These are phyloP conservation scores for Marsdenia floribunda DNA, from an alignment of 257 asterid species.

Conservation along the genomic window DNA sequence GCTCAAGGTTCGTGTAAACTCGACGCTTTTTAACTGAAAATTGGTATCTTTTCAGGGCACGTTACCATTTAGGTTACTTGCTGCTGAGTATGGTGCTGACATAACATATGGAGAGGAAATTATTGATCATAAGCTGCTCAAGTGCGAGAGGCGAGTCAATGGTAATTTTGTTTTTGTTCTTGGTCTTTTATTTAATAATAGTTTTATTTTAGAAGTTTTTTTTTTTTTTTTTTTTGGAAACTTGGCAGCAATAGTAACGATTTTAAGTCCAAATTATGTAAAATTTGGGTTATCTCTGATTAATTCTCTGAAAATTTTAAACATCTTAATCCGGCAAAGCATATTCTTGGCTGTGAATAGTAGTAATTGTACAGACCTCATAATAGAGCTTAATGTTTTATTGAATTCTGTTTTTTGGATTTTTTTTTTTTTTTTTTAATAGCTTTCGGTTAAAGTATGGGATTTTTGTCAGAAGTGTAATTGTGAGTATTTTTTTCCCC, in stretches of 20 bases:
- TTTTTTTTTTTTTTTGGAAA: too few relatives aligned
- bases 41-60: constrained; percentile 54
- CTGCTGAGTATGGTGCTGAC: constrained; percentile 88
- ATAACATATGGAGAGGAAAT: constrained; percentile 91
- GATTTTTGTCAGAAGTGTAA: background rate
- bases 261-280: background rate
- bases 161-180: constrained; percentile 29
- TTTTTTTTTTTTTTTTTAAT: too few relatives aligned
- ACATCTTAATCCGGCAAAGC: background rate
- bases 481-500: background rate
- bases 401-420: background rate
- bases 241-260: background rate
- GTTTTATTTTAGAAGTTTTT: too few relatives aligned
- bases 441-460: background rate
- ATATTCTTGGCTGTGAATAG: background rate
- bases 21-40: constrained; percentile 12
- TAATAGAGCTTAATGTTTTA: background rate
- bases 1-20: background rate
- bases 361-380: background rate
- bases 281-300: background rate
- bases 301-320: background rate
- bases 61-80: constrained; percentile 73
- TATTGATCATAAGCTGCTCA: constrained; percentile 83
- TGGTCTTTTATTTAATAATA: background rate
- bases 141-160: constrained; percentile 74